Percentiles rank a stretch among this genome's conserved stretches.
Evolutionary conservation across 1,284 basidiomycete genomes (phyloP).

Genomic region (Ceratobasidium sp.): DNA sequence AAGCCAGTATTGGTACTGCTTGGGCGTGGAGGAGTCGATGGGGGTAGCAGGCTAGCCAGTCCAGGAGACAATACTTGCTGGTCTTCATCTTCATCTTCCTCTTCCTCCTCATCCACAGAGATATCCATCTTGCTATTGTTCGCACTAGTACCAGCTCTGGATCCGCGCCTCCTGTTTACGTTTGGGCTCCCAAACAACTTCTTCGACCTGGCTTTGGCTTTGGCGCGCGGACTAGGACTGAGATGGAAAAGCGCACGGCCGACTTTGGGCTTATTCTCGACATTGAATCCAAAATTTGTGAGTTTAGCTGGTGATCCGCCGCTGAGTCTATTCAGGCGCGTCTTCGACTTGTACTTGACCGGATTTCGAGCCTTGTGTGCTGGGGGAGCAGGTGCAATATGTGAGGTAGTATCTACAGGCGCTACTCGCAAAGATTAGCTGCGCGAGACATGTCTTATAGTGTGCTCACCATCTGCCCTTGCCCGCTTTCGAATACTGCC

Average conservation of each 20-base stretch:
- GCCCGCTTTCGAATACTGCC: conserved; percentile 1
- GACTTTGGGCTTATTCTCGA: conserved; percentile 14
- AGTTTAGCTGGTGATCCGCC: conserved; percentile 10
- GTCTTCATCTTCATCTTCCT: not conserved
- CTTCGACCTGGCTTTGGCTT: conserved; percentile 16
- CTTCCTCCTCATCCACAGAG: not conserved
- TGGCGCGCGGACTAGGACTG: conserved; percentile 29
- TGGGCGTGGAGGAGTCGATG: not conserved
- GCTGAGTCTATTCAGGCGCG: conserved; percentile 6
- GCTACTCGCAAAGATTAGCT: not conserved
- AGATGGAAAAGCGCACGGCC: conserved; percentile 16
- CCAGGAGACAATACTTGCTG: not conserved
- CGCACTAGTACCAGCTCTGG: conserved; percentile 13
- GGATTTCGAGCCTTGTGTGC: conserved; percentile 22
- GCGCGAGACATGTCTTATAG: not conserved
- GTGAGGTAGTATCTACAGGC: not conserved
- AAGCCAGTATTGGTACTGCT: not conserved
- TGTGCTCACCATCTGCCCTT: conserved; percentile 17
- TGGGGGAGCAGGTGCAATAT: not conserved
- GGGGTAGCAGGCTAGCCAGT: not conserved
- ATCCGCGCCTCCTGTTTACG: not conserved
- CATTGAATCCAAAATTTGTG: conserved; percentile 17
- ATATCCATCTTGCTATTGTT: conserved; percentile 10
- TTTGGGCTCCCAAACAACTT: conserved; percentile 25
- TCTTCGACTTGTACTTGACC: conserved; percentile 13